phyloP scores from a whole-genome alignment of 768 basidiomycete species.

The Psilocybe tampanensis region DNA sequence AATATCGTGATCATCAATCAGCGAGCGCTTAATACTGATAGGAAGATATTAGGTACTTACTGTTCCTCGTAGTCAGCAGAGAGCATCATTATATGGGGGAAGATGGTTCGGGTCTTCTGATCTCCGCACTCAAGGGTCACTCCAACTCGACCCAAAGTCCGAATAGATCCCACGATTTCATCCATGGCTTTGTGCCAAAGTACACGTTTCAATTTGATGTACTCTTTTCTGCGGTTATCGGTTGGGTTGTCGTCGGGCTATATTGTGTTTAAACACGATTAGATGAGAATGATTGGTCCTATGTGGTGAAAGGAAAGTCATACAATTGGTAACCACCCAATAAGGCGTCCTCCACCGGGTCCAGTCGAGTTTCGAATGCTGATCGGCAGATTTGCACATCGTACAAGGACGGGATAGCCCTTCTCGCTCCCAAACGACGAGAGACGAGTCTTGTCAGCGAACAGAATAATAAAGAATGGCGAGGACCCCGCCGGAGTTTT shows the following conservation, averaged over 20 bases:
- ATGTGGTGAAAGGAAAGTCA: background rate
- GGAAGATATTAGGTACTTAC: conserved; percentile 23
- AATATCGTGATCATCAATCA: background rate
- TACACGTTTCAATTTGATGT: conserved; percentile 31
- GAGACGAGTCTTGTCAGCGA: conserved; percentile 41
- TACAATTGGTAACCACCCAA: conserved; percentile 42
- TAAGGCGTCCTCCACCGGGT: conserved; percentile 32
- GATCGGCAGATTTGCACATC: conserved; percentile 32
- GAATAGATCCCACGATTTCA: conserved; percentile 26
- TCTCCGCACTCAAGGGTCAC: conserved; percentile 14
- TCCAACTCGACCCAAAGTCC: background rate
- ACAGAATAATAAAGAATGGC: conserved; percentile 34
- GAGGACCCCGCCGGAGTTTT: conserved; percentile 24
- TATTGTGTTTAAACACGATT: background rate
- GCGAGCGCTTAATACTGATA: background rate
- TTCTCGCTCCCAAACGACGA: conserved; percentile 39
- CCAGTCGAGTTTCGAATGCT: conserved; percentile 33
- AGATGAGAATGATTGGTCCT: background rate
- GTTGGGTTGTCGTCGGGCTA: conserved; percentile 28
- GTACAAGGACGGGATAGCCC: conserved; percentile 37
- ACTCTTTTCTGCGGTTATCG: conserved; percentile 29
- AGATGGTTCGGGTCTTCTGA: conserved; percentile 23
- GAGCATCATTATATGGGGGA: conserved; percentile 33
- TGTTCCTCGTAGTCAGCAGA: conserved; percentile 43
- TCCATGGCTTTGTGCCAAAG: conserved; percentile 38